A percentile compares a stretch with the other conserved stretches of the same genome.
Conservation (phyloP, 2,329 filamentous ascomycete genomes). For the Ophiobolus disseminans region DNA sequence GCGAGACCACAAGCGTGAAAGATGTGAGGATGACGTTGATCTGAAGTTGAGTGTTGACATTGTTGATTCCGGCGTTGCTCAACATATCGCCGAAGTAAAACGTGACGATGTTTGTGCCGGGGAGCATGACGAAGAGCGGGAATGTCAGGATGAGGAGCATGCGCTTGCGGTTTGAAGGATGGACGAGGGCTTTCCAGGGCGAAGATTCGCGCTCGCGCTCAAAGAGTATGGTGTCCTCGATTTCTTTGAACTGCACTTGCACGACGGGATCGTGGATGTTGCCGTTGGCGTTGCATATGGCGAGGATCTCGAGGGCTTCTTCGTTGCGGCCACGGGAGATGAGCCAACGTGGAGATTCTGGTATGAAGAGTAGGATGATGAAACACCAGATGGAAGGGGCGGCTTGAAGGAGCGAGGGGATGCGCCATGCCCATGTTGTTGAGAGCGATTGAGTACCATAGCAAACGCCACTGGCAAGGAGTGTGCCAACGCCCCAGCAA, state of each 20-base stretch:
- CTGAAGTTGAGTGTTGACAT: conserved; percentile 43
- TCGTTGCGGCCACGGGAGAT: conserved; percentile 58
- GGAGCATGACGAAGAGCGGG: conserved; percentile 24
- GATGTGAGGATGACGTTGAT: conserved; percentile 52
- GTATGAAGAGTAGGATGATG: conserved; percentile 56
- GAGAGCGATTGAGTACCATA: conserved; percentile 52
- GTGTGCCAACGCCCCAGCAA: conserved; percentile 58
- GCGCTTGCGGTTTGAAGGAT: conserved; percentile 44
- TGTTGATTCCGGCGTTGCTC: conserved; percentile 47
- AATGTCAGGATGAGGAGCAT: conserved; percentile 43
- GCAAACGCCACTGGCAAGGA: conserved; percentile 60
- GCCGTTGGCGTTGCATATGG: conserved; percentile 61
- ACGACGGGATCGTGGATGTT: conserved; percentile 58
- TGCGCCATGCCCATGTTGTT: conserved; percentile 60
- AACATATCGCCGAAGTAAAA: conserved; percentile 51
- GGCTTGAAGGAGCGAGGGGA: conserved; percentile 61
- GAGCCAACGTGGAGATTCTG: conserved; percentile 54
- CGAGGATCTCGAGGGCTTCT: conserved; percentile 38
- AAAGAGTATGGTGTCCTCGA: conserved; percentile 55
- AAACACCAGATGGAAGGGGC: conserved; percentile 55
- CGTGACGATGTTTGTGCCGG: conserved; percentile 43
- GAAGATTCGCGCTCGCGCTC: conserved; percentile 23
- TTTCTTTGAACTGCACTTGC: conserved; percentile 62
- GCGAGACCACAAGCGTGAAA: conserved; percentile 48
- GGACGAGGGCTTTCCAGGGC: conserved; percentile 13